These are phyloP conservation scores for Pythium dissimile DNA, from an alignment of 352 stramenopile species.

Conservation along the genomic window DNA sequence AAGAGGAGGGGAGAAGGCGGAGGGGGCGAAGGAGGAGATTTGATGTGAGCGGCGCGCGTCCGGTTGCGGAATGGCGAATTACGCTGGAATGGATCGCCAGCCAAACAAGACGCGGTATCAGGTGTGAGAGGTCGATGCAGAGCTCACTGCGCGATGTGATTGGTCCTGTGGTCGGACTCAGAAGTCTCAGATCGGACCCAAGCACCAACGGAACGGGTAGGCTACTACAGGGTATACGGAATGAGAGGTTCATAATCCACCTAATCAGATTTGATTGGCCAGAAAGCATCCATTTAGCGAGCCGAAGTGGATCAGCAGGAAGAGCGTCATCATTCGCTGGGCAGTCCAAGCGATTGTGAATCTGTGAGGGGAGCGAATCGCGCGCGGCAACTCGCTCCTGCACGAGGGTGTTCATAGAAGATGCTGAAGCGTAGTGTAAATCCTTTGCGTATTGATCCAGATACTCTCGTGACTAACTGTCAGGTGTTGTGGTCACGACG, in stretches of 20 bases:
- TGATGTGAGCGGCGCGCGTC: slow-evolving; percentile 1
- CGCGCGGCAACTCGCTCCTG: not conserved
- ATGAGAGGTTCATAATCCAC: slow-evolving; percentile 7
- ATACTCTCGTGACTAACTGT: too few relatives aligned
- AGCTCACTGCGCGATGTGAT: not conserved
- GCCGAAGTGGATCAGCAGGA: not conserved
- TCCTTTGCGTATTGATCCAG: too few relatives aligned
- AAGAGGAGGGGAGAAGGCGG: not conserved
- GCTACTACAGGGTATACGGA: not conserved
- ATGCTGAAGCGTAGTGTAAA: too few relatives aligned
- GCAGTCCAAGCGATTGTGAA: too few relatives aligned
- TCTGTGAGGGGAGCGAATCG: too few relatives aligned
- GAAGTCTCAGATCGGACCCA: slow-evolving; percentile 14
- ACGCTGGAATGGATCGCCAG: not conserved
- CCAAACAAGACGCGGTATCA: slow-evolving; percentile 4
- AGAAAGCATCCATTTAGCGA: not conserved
- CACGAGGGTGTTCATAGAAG: not conserved
- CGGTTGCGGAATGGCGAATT: slow-evolving; percentile 14
- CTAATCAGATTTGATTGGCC: too few relatives aligned
- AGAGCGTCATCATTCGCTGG: not conserved
- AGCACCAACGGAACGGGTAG: slow-evolving; percentile 6
- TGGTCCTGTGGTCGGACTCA: slow-evolving; percentile 15
- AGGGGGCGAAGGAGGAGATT: not conserved
- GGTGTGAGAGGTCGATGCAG: slow-evolving; percentile 9
- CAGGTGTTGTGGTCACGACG: too few relatives aligned